These are phyloP conservation scores for Afroboletus lepidellus DNA, from an alignment of 1,284 basidiomycete genomes.

Conservation along the genomic window DNA sequence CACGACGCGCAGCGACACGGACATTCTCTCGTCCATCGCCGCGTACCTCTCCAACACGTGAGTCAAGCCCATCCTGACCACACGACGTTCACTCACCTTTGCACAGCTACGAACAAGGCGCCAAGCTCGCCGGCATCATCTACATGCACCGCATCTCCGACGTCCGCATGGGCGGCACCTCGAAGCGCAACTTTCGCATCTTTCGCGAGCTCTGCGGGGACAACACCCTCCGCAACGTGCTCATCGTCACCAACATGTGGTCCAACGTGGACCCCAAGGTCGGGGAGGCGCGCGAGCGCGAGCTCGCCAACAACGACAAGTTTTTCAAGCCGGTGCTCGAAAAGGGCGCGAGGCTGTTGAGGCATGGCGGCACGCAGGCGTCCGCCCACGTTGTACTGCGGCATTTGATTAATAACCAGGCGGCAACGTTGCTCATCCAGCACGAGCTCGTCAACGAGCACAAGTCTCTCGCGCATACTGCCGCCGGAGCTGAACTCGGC, in stretches of 20 bases:
- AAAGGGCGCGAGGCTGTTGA: slow-evolving; percentile 40
- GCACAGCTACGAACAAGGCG: slow-evolving; percentile 38
- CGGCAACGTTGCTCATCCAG: slow-evolving; percentile 41
- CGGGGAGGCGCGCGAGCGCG: slow-evolving; percentile 37
- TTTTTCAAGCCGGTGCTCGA: slow-evolving; percentile 44
- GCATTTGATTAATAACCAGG: slow-evolving; percentile 32
- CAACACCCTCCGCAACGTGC: slow-evolving; percentile 44
- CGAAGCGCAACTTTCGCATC: slow-evolving; percentile 49
- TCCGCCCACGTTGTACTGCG: slow-evolving; percentile 34
- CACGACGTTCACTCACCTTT: neutral
- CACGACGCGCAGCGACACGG: slow-evolving; percentile 38
- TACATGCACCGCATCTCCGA: slow-evolving; percentile 58
- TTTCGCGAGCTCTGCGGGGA: slow-evolving; percentile 54
- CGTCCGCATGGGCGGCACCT: slow-evolving; percentile 48
- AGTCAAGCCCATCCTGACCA: slow-evolving; percentile 4
- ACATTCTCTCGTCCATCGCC: slow-evolving; percentile 39
- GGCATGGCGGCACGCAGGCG: slow-evolving; percentile 33
- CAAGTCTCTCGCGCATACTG: slow-evolving; percentile 39
- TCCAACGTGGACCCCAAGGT: slow-evolving; percentile 36
- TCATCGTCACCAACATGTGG: slow-evolving; percentile 56
- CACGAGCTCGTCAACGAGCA: slow-evolving; percentile 41
- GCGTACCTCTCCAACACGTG: slow-evolving; percentile 36
- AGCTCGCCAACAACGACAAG: slow-evolving; percentile 38
- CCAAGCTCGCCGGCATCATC: slow-evolving; percentile 48
- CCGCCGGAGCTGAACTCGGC: slow-evolving; percentile 41